These are phyloP conservation scores for Borovskyia barvae DNA, from an alignment of 208 protist genomes.

Conservation along the genomic window DNA sequence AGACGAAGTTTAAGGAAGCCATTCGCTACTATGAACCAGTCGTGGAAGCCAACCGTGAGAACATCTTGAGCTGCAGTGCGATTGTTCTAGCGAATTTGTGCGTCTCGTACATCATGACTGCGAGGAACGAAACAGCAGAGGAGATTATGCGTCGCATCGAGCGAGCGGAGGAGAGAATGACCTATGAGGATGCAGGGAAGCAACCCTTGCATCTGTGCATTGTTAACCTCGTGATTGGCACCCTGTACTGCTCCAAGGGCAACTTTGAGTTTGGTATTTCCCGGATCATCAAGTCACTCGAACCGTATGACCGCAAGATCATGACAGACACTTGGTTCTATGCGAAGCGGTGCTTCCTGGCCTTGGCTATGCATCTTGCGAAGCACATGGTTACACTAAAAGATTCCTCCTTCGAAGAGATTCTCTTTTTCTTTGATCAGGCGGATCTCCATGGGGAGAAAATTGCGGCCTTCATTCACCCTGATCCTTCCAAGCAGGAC, in stretches of 20 bases:
- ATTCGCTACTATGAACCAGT: constrained; percentile 97
- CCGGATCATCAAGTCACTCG: constrained; percentile 96
- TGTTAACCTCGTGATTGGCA: constrained; percentile 98
- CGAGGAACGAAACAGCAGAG: constrained; percentile 95
- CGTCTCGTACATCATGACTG: constrained; percentile 97
- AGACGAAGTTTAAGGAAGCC: constrained; percentile 95
- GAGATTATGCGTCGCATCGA: constrained; percentile 97
- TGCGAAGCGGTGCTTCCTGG: constrained; percentile 96
- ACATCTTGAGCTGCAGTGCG: constrained; percentile 93
- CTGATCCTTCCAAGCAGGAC: constrained; percentile 86
- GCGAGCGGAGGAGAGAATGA: constrained; percentile 93
- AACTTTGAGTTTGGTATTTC: constrained; percentile 98
- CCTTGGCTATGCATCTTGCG: constrained; percentile 94
- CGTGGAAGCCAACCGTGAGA: constrained; percentile 91
- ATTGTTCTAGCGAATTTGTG: constrained; percentile 98
- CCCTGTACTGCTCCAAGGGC: constrained; percentile 98
- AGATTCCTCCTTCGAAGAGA: constrained; percentile 92
- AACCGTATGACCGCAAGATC: constrained; percentile 96
- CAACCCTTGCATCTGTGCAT: constrained; percentile 96
- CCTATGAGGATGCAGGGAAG: constrained; percentile 82
- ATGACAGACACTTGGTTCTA: constrained; percentile 98
- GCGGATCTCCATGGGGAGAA: constrained; percentile 91
- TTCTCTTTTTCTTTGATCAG: constrained; percentile 94
- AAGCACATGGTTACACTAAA: constrained; percentile 97
- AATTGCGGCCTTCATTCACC: constrained; percentile 87